Percentiles rank a stretch among this genome's conserved stretches.
Evolutionary conservation across 2,329 filamentous ascomycete genomes (phyloP).

Genomic region (Scolecobasidium constrictum): DNA sequence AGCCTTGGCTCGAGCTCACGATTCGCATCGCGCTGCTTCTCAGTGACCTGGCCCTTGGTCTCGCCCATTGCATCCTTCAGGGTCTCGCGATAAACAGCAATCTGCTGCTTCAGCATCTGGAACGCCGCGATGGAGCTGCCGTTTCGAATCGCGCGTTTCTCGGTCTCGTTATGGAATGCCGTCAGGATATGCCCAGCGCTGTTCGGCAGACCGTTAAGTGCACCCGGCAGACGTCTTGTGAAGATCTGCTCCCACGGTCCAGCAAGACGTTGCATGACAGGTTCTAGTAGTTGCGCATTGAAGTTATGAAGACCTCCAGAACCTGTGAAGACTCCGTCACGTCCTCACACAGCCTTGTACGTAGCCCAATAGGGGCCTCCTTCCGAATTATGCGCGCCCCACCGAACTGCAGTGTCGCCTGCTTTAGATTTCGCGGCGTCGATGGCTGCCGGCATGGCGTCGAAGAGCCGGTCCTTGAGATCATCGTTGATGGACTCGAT

Average conservation of each 20-base stretch:
- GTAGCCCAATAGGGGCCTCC: conserved; percentile 42
- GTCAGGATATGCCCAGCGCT: conserved; percentile 22
- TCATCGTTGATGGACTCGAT: conserved; percentile 13
- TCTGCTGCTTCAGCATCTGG: conserved; percentile 28
- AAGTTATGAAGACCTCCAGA: conserved; percentile 23
- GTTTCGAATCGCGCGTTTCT: conserved; percentile 25
- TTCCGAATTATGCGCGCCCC: conserved; percentile 25
- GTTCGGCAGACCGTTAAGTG: conserved; percentile 26
- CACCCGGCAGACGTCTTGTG: conserved; percentile 29
- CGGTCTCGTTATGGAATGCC: conserved; percentile 32
- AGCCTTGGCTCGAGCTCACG: conserved; percentile 43
- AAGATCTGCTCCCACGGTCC: conserved; percentile 35
- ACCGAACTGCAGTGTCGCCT: conserved; percentile 20
- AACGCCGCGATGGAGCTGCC: conserved; percentile 30
- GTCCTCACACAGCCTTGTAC: conserved; percentile 45
- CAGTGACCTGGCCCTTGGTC: conserved; percentile 28
- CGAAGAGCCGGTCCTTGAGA: conserved; percentile 28
- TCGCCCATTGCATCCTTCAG: conserved; percentile 26
- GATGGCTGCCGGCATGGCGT: conserved; percentile 37
- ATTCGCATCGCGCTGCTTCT: conserved; percentile 40
- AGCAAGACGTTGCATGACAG: conserved; percentile 29
- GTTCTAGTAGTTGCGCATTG: conserved; percentile 28
- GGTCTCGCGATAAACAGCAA: conserved; percentile 29
- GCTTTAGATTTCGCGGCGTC: too few species aligned
- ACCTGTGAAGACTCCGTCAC: conserved; percentile 37